A percentile compares a stretch with the other conserved stretches of the same genome.
Conservation (phyloP, 352 stramenopile genomes). For the Pythium volutum region DNA sequence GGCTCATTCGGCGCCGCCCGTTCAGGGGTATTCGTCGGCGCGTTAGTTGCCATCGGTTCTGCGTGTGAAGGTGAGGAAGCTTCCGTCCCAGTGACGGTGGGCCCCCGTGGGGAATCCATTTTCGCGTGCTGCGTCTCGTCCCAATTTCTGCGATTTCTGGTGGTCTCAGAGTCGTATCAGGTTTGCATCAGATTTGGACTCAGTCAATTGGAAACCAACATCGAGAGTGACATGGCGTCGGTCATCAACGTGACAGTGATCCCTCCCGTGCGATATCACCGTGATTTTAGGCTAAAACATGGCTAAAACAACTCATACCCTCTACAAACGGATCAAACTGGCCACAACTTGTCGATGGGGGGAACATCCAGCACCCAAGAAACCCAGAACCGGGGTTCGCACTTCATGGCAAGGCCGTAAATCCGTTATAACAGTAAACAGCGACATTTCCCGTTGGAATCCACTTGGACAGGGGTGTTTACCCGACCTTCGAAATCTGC, state of each 20-base stretch:
- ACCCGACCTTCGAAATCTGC: slow-evolving; percentile 15
- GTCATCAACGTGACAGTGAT: slow-evolving; percentile 5
- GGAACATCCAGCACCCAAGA: slow-evolving; percentile 5
- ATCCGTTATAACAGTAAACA: not conserved
- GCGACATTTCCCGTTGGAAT: not conserved
- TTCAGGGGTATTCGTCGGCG: not conserved
- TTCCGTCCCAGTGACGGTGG: not conserved
- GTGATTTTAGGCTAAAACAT: not conserved
- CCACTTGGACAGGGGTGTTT: slow-evolving; percentile 2
- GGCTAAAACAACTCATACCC: not conserved
- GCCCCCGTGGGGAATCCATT: not conserved
- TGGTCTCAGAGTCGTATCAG: not conserved
- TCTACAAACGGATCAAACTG: slow-evolving; percentile 9
- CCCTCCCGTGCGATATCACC: not conserved
- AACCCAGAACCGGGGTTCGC: slow-evolving; percentile 1
- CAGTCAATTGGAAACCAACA: not conserved
- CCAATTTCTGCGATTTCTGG: not conserved
- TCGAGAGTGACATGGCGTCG: not conserved
- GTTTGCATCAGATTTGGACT: slow-evolving; percentile 2
- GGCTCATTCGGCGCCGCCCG: not conserved
- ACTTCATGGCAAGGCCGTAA: not conserved
- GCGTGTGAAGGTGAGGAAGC: not conserved
- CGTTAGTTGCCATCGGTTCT: not conserved
- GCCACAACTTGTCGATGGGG: slow-evolving; percentile 9
- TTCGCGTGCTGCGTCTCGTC: not conserved